Conservation (phyloP, 2,329 filamentous ascomycete species). For the Pseudogymnoascus sp. region DNA sequence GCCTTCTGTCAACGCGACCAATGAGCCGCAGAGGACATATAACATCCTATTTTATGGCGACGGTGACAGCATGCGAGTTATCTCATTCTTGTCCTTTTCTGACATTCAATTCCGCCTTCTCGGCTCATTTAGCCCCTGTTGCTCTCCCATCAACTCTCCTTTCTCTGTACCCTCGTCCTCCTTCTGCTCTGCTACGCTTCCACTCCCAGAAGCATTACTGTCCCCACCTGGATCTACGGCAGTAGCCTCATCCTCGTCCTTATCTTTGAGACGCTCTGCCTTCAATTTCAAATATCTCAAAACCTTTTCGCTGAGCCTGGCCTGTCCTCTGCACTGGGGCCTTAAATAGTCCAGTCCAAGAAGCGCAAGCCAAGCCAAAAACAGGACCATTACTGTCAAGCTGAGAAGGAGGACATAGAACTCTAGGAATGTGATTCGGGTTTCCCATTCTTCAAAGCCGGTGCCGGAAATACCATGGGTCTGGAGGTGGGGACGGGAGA, state of each 20-base stretch:
- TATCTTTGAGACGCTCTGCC: background rate
- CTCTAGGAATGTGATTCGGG: background rate
- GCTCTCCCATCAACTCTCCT: background rate
- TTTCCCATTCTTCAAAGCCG: background rate
- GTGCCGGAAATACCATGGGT: background rate
- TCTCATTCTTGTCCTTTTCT: background rate
- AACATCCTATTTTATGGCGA: background rate
- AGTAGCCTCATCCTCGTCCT: background rate
- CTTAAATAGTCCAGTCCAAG: background rate
- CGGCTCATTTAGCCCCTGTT: background rate
- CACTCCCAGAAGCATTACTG: background rate
- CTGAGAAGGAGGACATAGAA: background rate
- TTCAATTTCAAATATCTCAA: background rate
- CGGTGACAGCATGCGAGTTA: background rate
- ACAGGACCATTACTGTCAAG: background rate
- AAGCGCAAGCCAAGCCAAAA: conserved; percentile 2
- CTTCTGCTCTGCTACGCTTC: background rate
- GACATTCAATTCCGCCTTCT: background rate
- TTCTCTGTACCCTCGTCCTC: background rate
- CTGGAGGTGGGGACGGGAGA: background rate
- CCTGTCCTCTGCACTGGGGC: background rate
- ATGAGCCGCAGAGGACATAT: background rate
- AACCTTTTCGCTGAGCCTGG: background rate
- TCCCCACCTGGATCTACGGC: background rate
- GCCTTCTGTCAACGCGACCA: background rate